Evolutionary conservation across 345 rosid genomes (phyloP), one percentile per base, ranked within the genome.

Genomic region (Bretschneidera sinensis): DNA sequence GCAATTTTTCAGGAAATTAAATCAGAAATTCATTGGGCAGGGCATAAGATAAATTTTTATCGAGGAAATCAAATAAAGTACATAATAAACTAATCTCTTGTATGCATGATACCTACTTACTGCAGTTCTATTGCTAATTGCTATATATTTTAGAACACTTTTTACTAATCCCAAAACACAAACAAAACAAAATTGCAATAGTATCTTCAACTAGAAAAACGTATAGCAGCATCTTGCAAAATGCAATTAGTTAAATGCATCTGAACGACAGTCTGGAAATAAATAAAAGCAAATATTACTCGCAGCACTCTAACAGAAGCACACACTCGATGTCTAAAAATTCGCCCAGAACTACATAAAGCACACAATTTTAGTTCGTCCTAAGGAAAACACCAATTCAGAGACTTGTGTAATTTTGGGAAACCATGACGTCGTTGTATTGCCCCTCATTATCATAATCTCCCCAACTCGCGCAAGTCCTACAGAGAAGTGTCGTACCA

Each of bases 401-500:
- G 68, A 55, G 58, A 71, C 69, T 68, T 48, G 67, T 24, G 57
- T 61, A 72, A 70, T 61, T 58, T n/a, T 68, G 52, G 20, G 78
- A 62, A 65, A 78, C 56, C 18, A 69, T 74, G 53, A 54, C 33
- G 81, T 60, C 48, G 70, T 51, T 21, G 61, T 68, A 70, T 54
- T 62, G 24, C 67, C 65, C 67, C 74, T 60, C 72, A 60, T 67
- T 74, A 64, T 39, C 63, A 63, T 69, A 78, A 71, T 49, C 59
- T 71, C 79, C 80, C 69, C 54, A 63, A 59, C 64, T 62, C 9
- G 66, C 54, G 55, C 59, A 54, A 62, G 67, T 76, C 85, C 85
- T 80, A 83, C 88, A 80, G 60, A 79, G 65, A 73, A 70, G 53
- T 24, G 66, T 47, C 57, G 66, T 71, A 69, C 63, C 63, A 70